Evolutionary conservation across 257 asterid species (phyloP).

Genomic region (Solanum sejunctum): DNA sequence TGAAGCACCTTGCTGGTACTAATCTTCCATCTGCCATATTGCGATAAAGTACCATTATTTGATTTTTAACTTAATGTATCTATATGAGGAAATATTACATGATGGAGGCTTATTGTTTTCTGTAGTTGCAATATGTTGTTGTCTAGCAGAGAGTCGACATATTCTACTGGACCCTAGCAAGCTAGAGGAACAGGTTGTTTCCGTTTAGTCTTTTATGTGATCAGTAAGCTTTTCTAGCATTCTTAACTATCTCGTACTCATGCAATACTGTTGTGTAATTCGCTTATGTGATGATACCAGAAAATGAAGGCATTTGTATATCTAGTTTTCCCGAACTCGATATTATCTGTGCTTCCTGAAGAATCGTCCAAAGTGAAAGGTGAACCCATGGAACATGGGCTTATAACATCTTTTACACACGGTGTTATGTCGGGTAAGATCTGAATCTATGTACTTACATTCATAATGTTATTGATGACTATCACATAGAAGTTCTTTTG

Average conservation of each 20-base stretch:
- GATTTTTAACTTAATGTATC: neutral
- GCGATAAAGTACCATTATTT: neutral
- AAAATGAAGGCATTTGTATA: conserved; percentile 63
- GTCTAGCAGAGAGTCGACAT: conserved; percentile 49
- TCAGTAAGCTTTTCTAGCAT: neutral
- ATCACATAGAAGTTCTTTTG: neutral
- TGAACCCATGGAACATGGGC: conserved; percentile 37
- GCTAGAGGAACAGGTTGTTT: conserved; percentile 69
- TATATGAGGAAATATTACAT: neutral
- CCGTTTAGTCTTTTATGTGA: neutral
- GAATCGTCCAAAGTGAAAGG: conserved; percentile 22
- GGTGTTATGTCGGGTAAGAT: conserved; percentile 68
- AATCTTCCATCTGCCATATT: neutral
- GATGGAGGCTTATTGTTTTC: neutral
- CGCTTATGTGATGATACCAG: conserved; percentile 28
- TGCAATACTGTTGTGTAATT: neutral
- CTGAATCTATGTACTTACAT: neutral
- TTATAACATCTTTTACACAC: conserved; percentile 67
- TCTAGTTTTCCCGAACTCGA: conserved; percentile 64
- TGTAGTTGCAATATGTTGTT: conserved; percentile 68
- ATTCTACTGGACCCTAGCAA: conserved; percentile 70
- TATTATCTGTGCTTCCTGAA: conserved; percentile 45
- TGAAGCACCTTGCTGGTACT: conserved; percentile 76
- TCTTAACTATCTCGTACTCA: neutral
- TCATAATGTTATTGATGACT: neutral